Evolutionary conservation across 768 basidiomycete genomes (phyloP).

Genomic region (Lentinula raphanica): DNA sequence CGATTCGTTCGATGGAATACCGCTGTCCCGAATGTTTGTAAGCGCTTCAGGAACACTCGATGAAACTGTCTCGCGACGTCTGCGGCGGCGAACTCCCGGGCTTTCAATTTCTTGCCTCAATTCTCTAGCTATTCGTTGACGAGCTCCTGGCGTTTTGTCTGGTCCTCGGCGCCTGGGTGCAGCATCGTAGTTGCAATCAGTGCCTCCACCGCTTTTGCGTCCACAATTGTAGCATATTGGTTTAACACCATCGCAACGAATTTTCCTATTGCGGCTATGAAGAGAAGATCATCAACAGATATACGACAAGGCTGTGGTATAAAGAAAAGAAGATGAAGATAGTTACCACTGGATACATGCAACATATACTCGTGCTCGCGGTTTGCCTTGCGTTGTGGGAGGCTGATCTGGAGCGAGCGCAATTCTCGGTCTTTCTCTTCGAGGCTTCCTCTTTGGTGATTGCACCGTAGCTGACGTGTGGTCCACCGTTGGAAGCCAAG

Average conservation of each 20-base stretch:
- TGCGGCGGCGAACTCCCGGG: constrained; percentile 29
- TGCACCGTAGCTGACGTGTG: not conserved
- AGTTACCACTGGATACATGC: constrained; percentile 75
- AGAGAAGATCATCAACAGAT: not conserved
- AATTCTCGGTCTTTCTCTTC: constrained; percentile 55
- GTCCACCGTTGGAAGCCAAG: not conserved
- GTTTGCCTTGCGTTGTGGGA: constrained; percentile 76
- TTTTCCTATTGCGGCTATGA: constrained; percentile 67
- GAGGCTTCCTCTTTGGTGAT: constrained; percentile 28
- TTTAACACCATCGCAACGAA: constrained; percentile 78
- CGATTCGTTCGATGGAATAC: not conserved
- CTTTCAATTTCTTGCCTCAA: constrained; percentile 28
- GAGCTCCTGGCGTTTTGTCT: constrained; percentile 74
- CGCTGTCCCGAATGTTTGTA: not conserved
- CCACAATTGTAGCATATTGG: constrained; percentile 72
- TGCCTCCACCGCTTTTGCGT: constrained; percentile 39
- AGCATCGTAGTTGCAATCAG: constrained; percentile 61
- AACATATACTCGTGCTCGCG: constrained; percentile 68
- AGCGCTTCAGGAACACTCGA: not conserved
- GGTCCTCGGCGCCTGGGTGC: constrained; percentile 77
- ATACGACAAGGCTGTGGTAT: not conserved
- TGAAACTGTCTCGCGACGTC: constrained; percentile 7
- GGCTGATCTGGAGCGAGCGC: constrained; percentile 73
- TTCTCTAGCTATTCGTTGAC: constrained; percentile 54
- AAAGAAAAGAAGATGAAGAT: not conserved